Conservation (phyloP, 164 flowering plant species). For the Vitis vinifera region ASM3070453v1 NC_081808.1:516501-517000, state of each 20-base stretch:
- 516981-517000: constrained; percentile 47
- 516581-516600: not conserved
- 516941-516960: constrained; percentile 90
- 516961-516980: constrained; percentile 81
- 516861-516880: too few relatives aligned
- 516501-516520: not conserved
- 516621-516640: constrained; percentile 91
- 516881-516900: not conserved
- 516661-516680: constrained; percentile 80
- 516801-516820: too few relatives aligned
- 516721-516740: not conserved
- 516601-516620: constrained; percentile 84
- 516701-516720: constrained; percentile 84
- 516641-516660: constrained; percentile 65
- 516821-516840: too few relatives aligned
- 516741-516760: not conserved
- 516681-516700: constrained; percentile 90
- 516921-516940: constrained; percentile 89
- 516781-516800: too few relatives aligned
- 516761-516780: too few relatives aligned
- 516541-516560: not conserved
- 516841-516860: too few relatives aligned
- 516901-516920: constrained; percentile 60
- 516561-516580: not conserved
- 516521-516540: not conserved